Base-by-base conservation (phyloP, 1,139 yeast species). In the Saccharomycopsis hybrid region DNA sequence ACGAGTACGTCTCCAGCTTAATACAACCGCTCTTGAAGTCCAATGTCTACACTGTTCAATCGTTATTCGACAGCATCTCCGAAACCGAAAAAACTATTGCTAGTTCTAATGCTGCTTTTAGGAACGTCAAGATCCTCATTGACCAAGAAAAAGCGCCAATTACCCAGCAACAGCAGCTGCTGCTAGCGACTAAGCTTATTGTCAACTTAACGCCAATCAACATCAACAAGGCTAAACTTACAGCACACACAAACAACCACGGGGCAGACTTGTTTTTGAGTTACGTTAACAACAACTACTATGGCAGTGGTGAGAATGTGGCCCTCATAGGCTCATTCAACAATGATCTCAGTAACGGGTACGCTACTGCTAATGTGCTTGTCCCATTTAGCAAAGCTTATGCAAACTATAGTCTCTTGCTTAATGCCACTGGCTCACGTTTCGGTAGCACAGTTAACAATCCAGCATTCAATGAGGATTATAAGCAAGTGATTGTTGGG, bases 251-350 rank as follows among this genome's bases (percentile, higher is more conserved):
- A 2, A 44, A 46, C 30, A 38, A 43, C 13, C 13, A 30, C 4
- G 51, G 48, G 25, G 48, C 41, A 3, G 40, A 41, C 9, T 25
- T 49, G 18, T 38, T 25, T 9, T n/a, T 46, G 4, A 45, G 30
- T 5, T 51, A 45, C 32, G 13, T 4, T 5, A 43, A 49, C 28
- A 32, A 35, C 13, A 52, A 52, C 37, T 31, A 32, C 30, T 44
- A 28, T 24, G 54, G 52, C 25, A 52, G 41, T 28, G 53, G 52
- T 8, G 54, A 52, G 32, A 25, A 18, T n/a, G 5, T 52, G 29
- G 32, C 35, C 4, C 33, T n/a, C 3, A 18, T 30, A 25, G 48
- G 40, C 5, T 37, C 28, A 3, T 24, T 38, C 24, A 39, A 33
- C 29, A 25, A 36, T 36, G 41, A 38, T 25, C n/a, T 42, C 24